Conservation (phyloP, 148 eudicot genomes). For the Dysphania ambrosioides region DNA sequence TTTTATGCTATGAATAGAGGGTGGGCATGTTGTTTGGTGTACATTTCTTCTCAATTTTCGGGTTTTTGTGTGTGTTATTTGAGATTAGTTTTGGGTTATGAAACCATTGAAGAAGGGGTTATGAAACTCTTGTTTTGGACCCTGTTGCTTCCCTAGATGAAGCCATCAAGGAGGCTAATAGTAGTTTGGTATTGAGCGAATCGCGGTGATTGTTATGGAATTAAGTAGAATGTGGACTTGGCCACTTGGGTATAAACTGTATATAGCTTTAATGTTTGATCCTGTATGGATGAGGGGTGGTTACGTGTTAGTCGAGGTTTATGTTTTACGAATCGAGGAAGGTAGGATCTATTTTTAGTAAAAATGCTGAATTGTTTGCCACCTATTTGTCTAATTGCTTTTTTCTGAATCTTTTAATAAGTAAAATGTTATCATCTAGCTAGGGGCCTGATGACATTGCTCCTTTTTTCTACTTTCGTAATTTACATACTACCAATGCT, state of each 20-base stretch:
- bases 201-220: not conserved
- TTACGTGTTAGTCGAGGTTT: too few relatives aligned
- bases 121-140: too few relatives aligned
- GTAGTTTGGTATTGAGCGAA: not conserved
- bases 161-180: too few relatives aligned
- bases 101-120: too few relatives aligned
- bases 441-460: not conserved
- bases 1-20: conserved; percentile 7
- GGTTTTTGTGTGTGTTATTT: not conserved
- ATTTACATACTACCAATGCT: not conserved
- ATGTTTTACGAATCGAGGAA: too few relatives aligned
- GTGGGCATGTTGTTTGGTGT: conserved; percentile 1
- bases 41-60: not conserved
- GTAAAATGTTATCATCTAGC: not conserved
- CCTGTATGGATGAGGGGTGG: not conserved
- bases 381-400: not conserved
- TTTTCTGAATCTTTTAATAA: not conserved
- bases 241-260: not conserved
- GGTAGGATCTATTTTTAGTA: not conserved
- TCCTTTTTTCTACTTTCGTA: not conserved
- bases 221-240: not conserved
- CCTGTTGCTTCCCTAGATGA: not conserved
- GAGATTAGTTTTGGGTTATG: not conserved
- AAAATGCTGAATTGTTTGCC: not conserved
- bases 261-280: not conserved